Conservation (phyloP, 2,329 filamentous ascomycete species). For the Camillea tinctor region DNA sequence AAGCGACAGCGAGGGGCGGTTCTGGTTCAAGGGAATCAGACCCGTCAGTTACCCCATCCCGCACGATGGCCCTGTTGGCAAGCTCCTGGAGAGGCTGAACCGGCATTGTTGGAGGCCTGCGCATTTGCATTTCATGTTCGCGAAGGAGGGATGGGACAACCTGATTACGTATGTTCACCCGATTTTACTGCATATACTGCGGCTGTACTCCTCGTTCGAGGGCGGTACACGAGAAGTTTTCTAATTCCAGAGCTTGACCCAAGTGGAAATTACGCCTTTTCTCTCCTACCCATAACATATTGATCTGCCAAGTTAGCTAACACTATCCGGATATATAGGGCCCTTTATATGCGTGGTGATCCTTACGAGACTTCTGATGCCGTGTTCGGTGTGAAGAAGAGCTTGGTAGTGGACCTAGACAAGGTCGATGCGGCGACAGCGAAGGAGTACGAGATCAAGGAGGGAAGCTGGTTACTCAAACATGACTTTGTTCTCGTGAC, state of each 20-base stretch:
- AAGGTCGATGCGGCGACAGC: slow-evolving; percentile 53
- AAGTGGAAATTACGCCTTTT: no score
- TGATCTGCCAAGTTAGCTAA: background rate
- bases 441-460: slow-evolving; percentile 60
- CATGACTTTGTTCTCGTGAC: slow-evolving; percentile 79
- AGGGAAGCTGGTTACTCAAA: slow-evolving; percentile 61
- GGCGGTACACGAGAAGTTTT: background rate
- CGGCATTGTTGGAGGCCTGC: slow-evolving; percentile 76
- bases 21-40: slow-evolving; percentile 83
- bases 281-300: no score
- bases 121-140: slow-evolving; percentile 89
- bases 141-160: slow-evolving; percentile 74
- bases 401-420: slow-evolving; percentile 64
- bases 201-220: no score
- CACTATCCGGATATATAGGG: slow-evolving; percentile 43
- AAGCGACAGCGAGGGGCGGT: slow-evolving; percentile 68
- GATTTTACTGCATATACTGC: background rate
- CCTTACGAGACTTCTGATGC: slow-evolving; percentile 82
- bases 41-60: slow-evolving; percentile 86
- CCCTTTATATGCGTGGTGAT: slow-evolving; percentile 74
- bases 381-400: slow-evolving; percentile 84
- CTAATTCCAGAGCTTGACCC: background rate
- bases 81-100: slow-evolving; percentile 62
- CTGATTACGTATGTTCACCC: slow-evolving; percentile 69
- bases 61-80: slow-evolving; percentile 79